phyloP scores from a whole-genome alignment of 1,284 basidiomycete species.

The Anthracocystis setariae region DNA sequence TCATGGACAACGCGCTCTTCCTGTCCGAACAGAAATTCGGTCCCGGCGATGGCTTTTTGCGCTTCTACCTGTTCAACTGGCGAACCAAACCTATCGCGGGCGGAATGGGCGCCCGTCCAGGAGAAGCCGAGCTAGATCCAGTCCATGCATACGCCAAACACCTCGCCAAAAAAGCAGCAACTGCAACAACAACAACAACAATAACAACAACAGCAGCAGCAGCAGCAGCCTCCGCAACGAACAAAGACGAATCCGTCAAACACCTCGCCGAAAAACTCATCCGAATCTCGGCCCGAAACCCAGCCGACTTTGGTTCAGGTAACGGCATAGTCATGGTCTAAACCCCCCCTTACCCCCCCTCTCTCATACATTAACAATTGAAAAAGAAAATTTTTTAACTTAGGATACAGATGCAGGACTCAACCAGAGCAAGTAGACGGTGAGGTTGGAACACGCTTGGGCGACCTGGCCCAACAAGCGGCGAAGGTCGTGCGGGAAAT shows the following conservation, averaged over 20 bases:
- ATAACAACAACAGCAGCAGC: too few relatives aligned
- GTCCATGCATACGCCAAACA: conserved; percentile 32
- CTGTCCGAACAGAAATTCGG: conserved; percentile 85
- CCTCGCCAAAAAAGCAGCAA: conserved; percentile 15
- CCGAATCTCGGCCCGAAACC: conserved; percentile 20
- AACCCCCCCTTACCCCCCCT: background rate
- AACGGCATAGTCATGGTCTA: conserved; percentile 66
- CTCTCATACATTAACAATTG: background rate
- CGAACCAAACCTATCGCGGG: conserved; percentile 58
- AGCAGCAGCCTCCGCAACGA: background rate
- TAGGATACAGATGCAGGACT: conserved; percentile 28
- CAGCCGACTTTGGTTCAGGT: conserved; percentile 55
- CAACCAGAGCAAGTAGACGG: conserved; percentile 58
- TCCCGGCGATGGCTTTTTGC: conserved; percentile 85
- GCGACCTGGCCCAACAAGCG: conserved; percentile 57
- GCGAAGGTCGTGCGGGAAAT: conserved; percentile 54
- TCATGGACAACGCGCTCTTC: conserved; percentile 91
- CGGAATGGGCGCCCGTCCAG: conserved; percentile 60
- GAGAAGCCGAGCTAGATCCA: conserved; percentile 62
- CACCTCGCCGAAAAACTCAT: conserved; percentile 32
- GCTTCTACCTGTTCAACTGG: conserved; percentile 80
- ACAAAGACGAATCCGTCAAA: conserved; percentile 1
- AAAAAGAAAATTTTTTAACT: too few relatives aligned
- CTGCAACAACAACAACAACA: too few relatives aligned
- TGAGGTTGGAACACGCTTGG: conserved; percentile 53